Evolutionary conservation across 176 grass and related monocot species (phyloP), one percentile per base, ranked within the genome.

Genomic region (Pontederia crassipes): DNA sequence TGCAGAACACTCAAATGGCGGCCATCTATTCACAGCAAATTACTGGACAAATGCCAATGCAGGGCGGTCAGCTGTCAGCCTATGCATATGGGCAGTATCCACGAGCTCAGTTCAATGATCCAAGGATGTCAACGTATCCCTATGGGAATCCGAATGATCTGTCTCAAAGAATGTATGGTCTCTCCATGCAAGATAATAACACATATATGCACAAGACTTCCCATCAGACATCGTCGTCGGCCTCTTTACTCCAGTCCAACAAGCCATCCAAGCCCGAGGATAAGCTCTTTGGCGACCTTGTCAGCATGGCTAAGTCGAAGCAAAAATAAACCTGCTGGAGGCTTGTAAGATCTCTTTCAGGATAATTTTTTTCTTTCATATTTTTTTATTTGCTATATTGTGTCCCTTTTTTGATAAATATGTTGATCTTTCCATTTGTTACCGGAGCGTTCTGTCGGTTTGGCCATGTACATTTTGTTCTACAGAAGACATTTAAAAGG

Each of bases 221-320:
- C 57, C 60, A 76, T 55, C 75, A 68, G 65, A 77, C 17, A 17
- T 24, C 74, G 26, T 60, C 62, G 6, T 56, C 66, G 11, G 48
- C 75, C 11, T 77, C 48, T 20, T 64, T 89, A 46, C 81, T 74
- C 48, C 81, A 86, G 28, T 59, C 75, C 46, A 85, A 67, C 54
- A 85, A 77, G 65, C 49, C 74, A 26, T 54, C 68, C 63, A 83
- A 72, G 54, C 78, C 87, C 28, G 81, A 98, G 68, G 85, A 98
- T 65, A 79, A 77, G 18, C 77, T 77, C 17, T 98, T 98, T 40
- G 66, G 93, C 9, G 93, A 98, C 76, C 88, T 98, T 63, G 82
- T 92, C 59, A 89, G 46, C 47, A 98, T 98, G 1, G 76, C 88
- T 59, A 98, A 88, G 72, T 81, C 79, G 71, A 98, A 86, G 79